Evolutionary conservation across 2,329 filamentous ascomycete genomes (phyloP), one percentile per base, ranked within the genome.

Genomic region (Diplodia mutila): DNA sequence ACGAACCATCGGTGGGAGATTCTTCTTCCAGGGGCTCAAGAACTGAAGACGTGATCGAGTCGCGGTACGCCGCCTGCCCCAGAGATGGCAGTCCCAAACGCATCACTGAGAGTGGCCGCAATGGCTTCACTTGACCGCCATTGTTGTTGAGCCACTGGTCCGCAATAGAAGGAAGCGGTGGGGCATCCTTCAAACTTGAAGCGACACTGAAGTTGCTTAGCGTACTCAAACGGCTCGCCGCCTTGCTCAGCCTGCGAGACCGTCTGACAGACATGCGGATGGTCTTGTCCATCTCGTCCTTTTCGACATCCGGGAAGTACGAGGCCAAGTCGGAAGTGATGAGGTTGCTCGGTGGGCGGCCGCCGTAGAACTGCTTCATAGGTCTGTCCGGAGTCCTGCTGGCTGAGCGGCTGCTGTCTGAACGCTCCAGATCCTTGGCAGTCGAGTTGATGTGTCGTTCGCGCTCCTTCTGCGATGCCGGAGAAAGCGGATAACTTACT

Each of bases 321-420:
- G 94, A 97, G 1, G 93, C 95, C 69, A 99, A 84, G 76, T 99
- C 95, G 25, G 95, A 97, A 29, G 94, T 94, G 76, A 99, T 99
- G 77, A 99, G 87, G 82, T 99, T 95, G 81, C 94, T 98, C 1
- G 95, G 95, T 21, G 95, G 95, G 73, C 95, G 87, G 71, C 95
- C 89, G 39, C 94, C 94, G 74, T 96, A 95, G 80, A 98, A 98
- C 71, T 91, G 90, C 71, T 91, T 89, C 54, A 94, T 83, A 32
- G 88, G 84, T 34, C 83, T 75, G 63, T 82, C 82, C 46, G 81
- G 80, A 32, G 81, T 79, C 16, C 74, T 73, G 69, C 80, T 73
- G 67, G 79, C 74, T 66, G 76, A 70, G 71, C 55, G 70, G 68
- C 42, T n/a, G 51, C 68, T 70, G 32, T 75, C 73, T n/a, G 77